Percentiles rank a stretch among this genome's conserved stretches.
Conservation (phyloP, 2,329 filamentous ascomycete species). For the Colletotrichum musicola region DNA sequence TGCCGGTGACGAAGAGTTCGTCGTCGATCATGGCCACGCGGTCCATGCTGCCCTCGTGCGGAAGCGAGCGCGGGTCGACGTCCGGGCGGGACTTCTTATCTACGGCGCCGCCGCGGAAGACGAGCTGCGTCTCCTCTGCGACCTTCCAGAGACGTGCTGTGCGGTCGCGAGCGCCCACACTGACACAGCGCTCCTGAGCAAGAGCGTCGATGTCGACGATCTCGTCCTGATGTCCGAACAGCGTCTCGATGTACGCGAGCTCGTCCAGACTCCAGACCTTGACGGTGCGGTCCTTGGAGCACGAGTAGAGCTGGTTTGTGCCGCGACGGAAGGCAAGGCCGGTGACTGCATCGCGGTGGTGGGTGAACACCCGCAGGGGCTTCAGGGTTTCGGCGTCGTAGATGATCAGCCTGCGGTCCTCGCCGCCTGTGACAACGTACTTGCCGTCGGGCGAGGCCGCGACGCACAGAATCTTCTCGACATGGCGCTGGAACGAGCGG, state of each 20-base stretch:
- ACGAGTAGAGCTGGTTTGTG: conserved; percentile 92
- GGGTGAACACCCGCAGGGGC: conserved; percentile 86
- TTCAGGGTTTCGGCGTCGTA: conserved; percentile 86
- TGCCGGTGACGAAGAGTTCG: conserved; percentile 90
- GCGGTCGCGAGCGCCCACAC: conserved; percentile 89
- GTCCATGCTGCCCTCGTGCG: conserved; percentile 89
- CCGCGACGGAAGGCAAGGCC: conserved; percentile 87
- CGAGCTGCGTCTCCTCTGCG: conserved; percentile 92
- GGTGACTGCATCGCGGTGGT: conserved; percentile 90
- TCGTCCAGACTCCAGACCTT: conserved; percentile 96
- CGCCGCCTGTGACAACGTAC: conserved; percentile 90
- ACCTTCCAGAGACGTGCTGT: conserved; percentile 97
- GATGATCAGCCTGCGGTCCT: conserved; percentile 86
- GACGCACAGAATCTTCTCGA: conserved; percentile 82
- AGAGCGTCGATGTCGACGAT: conserved; percentile 87
- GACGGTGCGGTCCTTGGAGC: conserved; percentile 90
- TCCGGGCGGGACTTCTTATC: conserved; percentile 61
- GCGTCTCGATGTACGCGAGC: conserved; percentile 92
- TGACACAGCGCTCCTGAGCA: conserved; percentile 88
- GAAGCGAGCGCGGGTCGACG: conserved; percentile 65
- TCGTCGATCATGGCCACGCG: conserved; percentile 91
- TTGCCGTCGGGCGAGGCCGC: conserved; percentile 91
- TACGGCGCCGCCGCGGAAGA: conserved; percentile 83
- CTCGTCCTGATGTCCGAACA: conserved; percentile 95
- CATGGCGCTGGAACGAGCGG: conserved; percentile 80